Base-by-base conservation (phyloP, 2,329 filamentous ascomycete species). In the Talaromyces verruculosus region DNA sequence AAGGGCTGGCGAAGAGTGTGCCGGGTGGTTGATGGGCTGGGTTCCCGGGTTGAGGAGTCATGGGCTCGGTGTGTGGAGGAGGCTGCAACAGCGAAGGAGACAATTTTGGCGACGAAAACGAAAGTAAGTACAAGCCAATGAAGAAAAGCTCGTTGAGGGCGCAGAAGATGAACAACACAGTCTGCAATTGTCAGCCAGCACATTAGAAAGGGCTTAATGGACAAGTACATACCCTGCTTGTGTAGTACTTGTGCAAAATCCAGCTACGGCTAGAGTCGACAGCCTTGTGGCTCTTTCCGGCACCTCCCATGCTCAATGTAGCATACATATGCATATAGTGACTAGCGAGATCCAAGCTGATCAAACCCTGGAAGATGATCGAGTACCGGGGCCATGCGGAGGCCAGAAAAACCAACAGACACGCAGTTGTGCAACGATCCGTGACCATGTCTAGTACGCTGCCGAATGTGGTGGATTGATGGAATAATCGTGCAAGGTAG, bases 291-390 rank as follows among this genome's bases (percentile, higher is more conserved):
- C 93, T 91, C 72, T 87, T 83, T 19, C 88, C 87, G 63, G 87
- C 85, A 63, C 92, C 92, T 63, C 91, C 92, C 88, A 97, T 95
- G 70, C 89, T 89, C 74, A 97, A 83, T 0, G 93, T 97, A 13
- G 93, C 92, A 77, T 96, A 98, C 95, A 99, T 99, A 82, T 99
- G 95, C 84, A 98, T 94, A 78, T 98, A 99, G 80, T 99, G 95
- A 77, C 93, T 97, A 33, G 95, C 91, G 70, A 99, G 85, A 79
- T 99, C 95, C 73, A 99, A 82, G 64, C 90, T 91, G 78, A 99
- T 97, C 75, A 99, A 82, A 53, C 90, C 88, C 83, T 99, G 95
- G 85, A 99, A 99, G 67, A 98, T 76, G 71, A 98, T 93, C 70
- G 92, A 89, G 90, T 92, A 98, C 65, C 93, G 88, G 4, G 95